Base-by-base conservation (phyloP, 768 basidiomycete species). In the Tephrocybe sp. region DNA sequence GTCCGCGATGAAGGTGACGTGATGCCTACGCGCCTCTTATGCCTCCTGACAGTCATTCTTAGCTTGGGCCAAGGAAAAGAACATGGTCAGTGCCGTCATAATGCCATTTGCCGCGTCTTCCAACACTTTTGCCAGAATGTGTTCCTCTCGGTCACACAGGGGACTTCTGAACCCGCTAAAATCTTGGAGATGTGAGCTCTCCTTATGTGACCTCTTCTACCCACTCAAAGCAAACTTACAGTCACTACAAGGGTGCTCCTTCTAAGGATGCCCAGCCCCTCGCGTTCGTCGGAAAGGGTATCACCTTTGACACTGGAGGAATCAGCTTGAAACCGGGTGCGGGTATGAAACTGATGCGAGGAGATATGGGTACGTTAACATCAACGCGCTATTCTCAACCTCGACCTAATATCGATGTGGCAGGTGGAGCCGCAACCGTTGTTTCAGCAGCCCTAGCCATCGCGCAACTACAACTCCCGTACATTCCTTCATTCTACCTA, bases 281-380 rank as follows among this genome's bases (percentile, higher is more conserved):
- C 12, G 86, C 82, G 2, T 75, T 91, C 52, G 89, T 94, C 28
- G 92, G 92, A 27, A 93, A 94, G 64, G 92, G 92, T 52, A 85
- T 94, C 62, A 92, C 91, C 13, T 95, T 94, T 55, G 91, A 95
- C 66, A 83, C 84, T 2, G 91, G 91, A 74, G 90, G 90, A 57
- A 92, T 92, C 66, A 87, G 86, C 51, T 69, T 95, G 66, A 94
- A 94, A 68, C 82, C 88, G n/a, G 62, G 76, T 27, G 75, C 76
- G 86, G 79, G 72, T 49, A 92, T 92, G 90, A 90, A 91, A 64
- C 66, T 81, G 4, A 91, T 92, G 89, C 80, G 89, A 32, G 91
- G 78, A 1, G 91, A 92, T 60, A 93, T 93, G 92, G 92, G 90
- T 77, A 64, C 50, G 66, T 37, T 37, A 37, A 6, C 27, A n/a